Base-by-base conservation (phyloP, 1,284 basidiomycete genomes). In the Cutaneotrichosporon curvatum region DNA sequence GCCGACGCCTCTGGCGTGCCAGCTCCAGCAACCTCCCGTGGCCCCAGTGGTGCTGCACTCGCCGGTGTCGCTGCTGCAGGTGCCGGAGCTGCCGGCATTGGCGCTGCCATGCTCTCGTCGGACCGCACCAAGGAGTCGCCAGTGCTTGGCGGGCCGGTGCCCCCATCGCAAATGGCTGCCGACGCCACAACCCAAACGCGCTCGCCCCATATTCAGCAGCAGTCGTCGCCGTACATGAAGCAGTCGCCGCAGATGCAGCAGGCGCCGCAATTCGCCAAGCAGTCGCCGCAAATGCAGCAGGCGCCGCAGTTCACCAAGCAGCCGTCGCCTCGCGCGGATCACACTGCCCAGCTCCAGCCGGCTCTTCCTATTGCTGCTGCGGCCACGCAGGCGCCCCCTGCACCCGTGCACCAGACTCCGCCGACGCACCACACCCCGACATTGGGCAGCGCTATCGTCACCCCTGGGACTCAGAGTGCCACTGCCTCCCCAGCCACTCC, bases 351-450 rank as follows among this genome's bases (percentile, higher is more conserved):
- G 40, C 30, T 34, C 22, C 40, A 8, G 30, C 30, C 42, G 7
- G 42, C 42, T 7, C 42, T 44, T 12, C 42, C 42, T 34, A 44
- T 34, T n/a, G 32, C 32, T n/a, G 32, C 32, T n/a, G 32, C 8
- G 32, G 11, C 22, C 22, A 15, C 37, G 6, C 7, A 39, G 6
- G 25, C 37, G 22, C 37, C 37, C 12, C 37, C 37, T 21, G 9
- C 22, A n/a, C 14, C 21, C 32, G n/a, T n/a, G n/a, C n/a, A n/a
- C 32, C 32, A 39, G 37, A n/a, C 16, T 28, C 16, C 39, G 6
- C 25, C 23, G 25, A 15, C 31, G 39, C 18, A 30, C n/a, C 28
- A 22, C 5, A 21, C 37, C 2, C 21, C 37, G 12, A 39, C n/a
- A 10, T 7, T 44, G n/a, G n/a, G n/a, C 19, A 18, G 11, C 12